These are phyloP conservation scores for Stagonosporopsis rhizophila DNA, from an alignment of 2,329 filamentous ascomycete genomes.

Conservation along the genomic window DNA sequence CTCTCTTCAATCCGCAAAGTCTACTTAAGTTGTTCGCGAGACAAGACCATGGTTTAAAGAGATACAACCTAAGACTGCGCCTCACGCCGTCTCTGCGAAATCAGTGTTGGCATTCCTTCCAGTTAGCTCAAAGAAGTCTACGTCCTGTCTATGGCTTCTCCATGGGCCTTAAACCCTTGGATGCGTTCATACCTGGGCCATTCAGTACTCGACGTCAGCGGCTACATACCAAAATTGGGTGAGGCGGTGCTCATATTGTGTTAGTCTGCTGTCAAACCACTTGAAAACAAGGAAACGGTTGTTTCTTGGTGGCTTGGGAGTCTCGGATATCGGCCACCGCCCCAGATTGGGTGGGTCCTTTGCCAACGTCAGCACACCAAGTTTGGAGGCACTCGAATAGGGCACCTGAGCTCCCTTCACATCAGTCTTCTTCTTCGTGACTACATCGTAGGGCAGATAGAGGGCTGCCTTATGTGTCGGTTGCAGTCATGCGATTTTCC, in stretches of 20 bases:
- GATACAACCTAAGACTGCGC: neutral
- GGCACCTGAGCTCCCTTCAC: neutral
- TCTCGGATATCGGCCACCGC: neutral
- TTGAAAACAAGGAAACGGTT: neutral
- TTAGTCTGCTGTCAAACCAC: neutral
- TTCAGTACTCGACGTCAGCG: neutral
- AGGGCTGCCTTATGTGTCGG: neutral
- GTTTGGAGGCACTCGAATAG: neutral
- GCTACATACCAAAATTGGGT: neutral
- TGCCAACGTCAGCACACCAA: neutral
- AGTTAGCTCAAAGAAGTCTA: neutral
- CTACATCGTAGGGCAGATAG: neutral
- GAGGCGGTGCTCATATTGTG: conserved; percentile 1
- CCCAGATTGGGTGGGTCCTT: neutral
- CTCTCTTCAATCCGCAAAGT: neutral
- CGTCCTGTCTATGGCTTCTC: neutral
- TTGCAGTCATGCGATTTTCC: conserved; percentile 12
- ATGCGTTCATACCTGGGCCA: neutral
- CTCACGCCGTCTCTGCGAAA: neutral
- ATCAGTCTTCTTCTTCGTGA: neutral
- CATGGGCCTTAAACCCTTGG: neutral
- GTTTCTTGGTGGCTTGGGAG: conserved; percentile 3
- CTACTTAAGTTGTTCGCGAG: neutral
- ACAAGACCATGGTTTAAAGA: neutral
- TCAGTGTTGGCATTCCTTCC: neutral